Percentiles rank a stretch among this genome's conserved stretches.
Conservation (phyloP, 371 early-diverging fungal species). For the Saksenaea oblongispora region DNA sequence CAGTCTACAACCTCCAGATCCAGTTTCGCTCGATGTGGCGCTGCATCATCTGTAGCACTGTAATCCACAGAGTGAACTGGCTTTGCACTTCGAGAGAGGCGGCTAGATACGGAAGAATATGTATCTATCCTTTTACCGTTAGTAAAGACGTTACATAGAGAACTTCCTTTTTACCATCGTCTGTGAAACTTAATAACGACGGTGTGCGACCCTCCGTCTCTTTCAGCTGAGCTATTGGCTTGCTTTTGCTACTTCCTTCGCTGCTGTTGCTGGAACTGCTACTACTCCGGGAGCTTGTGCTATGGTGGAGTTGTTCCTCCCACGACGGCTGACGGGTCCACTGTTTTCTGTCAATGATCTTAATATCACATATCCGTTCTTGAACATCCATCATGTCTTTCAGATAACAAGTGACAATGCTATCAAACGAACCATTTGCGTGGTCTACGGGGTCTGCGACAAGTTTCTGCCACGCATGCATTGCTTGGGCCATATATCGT, state of each 20-base stretch:
- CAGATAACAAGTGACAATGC: neutral
- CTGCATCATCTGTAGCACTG: too few relatives aligned
- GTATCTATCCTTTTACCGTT: neutral
- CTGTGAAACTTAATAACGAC: neutral
- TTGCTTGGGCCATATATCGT: constrained; percentile 36
- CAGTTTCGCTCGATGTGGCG: too few relatives aligned
- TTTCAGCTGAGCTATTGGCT: neutral
- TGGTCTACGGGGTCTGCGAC: neutral
- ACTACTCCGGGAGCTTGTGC: neutral
- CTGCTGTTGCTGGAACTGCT: neutral
- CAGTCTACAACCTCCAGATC: too few relatives aligned
- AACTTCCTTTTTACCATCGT: neutral
- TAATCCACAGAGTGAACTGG: too few relatives aligned
- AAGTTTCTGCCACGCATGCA: constrained; percentile 35
- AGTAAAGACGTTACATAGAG: neutral
- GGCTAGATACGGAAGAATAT: neutral
- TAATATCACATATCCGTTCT: neutral
- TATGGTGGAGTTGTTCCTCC: neutral
- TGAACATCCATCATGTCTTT: neutral
- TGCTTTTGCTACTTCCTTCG: neutral
- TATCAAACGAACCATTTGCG: neutral
- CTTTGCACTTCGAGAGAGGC: too few relatives aligned
- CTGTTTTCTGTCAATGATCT: neutral
- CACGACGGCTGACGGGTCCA: too few relatives aligned
- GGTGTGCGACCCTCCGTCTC: neutral